Evolutionary conservation across 1,284 basidiomycete genomes (phyloP).

Genomic region (Nidula niveotomentosa): DNA sequence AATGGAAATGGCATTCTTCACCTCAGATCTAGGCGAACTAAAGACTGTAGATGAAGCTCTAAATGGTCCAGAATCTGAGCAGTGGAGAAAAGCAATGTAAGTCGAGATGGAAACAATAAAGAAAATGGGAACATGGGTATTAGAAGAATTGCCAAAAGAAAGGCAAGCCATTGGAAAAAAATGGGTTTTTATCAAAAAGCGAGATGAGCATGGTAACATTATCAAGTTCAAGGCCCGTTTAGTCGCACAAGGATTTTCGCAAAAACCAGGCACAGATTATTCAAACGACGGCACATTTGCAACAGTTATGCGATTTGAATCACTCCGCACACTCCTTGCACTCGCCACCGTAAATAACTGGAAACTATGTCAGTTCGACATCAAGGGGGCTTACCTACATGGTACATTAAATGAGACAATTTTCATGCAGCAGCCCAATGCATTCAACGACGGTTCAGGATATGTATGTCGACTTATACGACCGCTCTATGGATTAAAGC

Average conservation of each 20-base stretch:
- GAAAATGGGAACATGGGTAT: too few relatives aligned
- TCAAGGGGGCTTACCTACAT: neutral
- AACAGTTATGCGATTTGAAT: neutral
- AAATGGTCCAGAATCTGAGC: too few relatives aligned
- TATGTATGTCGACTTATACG: too few relatives aligned
- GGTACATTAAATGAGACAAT: neutral
- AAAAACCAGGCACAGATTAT: neutral
- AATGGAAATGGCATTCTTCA: too few relatives aligned
- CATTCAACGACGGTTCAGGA: too few relatives aligned
- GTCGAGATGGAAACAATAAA: too few relatives aligned
- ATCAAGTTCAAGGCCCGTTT: constrained; percentile 18
- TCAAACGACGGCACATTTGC: neutral
- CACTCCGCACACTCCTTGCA: neutral
- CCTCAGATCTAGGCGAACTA: too few relatives aligned
- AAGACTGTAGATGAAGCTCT: too few relatives aligned
- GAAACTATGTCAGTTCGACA: neutral
- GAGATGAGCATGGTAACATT: constrained; percentile 11
- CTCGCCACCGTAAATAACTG: neutral
- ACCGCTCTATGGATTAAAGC: too few relatives aligned
- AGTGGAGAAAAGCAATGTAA: too few relatives aligned
- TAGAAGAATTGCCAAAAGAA: constrained; percentile 14
- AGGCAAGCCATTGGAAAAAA: constrained; percentile 12
- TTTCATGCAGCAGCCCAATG: neutral
- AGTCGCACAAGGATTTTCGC: constrained; percentile 9
- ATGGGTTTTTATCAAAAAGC: constrained; percentile 20